Percentiles rank a stretch among this genome's conserved stretches.
Conservation (phyloP, 257 asterid genomes). For the Petunia axillaris region DNA sequence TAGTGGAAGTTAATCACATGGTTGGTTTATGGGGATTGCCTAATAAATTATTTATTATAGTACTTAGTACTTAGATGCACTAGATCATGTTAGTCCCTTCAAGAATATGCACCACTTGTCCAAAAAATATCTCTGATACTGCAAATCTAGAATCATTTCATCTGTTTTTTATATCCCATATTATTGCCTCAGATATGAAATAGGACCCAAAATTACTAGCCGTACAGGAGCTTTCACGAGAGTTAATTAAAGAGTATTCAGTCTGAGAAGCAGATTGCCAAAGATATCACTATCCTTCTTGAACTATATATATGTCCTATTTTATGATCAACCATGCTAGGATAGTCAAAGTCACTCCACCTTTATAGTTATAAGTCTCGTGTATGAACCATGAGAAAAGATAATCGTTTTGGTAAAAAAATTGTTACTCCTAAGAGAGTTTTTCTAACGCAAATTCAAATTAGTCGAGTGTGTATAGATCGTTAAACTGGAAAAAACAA, state of each 20-base stretch:
- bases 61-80: background rate
- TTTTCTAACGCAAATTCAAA: background rate
- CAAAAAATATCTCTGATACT: background rate
- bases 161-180: background rate
- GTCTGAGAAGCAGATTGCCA: slow-evolving; percentile 16
- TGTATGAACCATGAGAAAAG: background rate
- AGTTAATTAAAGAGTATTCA: slow-evolving; percentile 5
- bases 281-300: background rate
- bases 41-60: slow-evolving; percentile 25
- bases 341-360: background rate
- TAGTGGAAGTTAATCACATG: slow-evolving; percentile 39
- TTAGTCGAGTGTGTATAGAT: background rate
- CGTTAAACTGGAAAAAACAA: background rate
- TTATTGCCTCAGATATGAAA: background rate
- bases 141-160: background rate
- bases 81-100: background rate
- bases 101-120: background rate
- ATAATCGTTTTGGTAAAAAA: background rate
- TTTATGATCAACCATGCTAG: background rate
- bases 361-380: background rate
- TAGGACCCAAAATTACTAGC: background rate
- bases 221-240: slow-evolving; percentile 15
- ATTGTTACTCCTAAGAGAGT: background rate
- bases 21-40: slow-evolving; percentile 50
- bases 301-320: background rate